A percentile compares a stretch with the other conserved stretches of the same genome.
Conservation (phyloP, 2,329 filamentous ascomycete species). For the Aquanectria penicillioides region DNA sequence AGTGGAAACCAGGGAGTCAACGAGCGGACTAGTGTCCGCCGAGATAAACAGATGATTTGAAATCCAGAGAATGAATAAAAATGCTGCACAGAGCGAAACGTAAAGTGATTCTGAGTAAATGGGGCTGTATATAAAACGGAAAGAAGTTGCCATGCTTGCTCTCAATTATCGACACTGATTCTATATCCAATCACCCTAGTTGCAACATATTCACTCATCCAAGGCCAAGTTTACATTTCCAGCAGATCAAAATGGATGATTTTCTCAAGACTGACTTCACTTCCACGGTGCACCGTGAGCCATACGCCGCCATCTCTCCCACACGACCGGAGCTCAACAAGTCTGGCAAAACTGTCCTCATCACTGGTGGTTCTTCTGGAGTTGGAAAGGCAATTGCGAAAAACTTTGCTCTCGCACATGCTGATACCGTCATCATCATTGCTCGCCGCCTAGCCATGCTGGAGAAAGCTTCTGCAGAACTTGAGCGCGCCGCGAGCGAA, state of each 20-base stretch:
- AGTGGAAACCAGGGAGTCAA: no score
- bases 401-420: not conserved
- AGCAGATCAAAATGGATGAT: not conserved
- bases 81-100: no score
- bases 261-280: not conserved
- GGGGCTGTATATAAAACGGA: no score
- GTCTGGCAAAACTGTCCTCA: not conserved
- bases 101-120: no score
- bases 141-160: no score
- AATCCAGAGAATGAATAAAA: no score
- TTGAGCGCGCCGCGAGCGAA: not conserved
- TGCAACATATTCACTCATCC: no score
- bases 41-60: no score
- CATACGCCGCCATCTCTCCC: constrained; percentile 7
- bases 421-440: not conserved
- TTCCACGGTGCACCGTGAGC: not conserved
- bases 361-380: not conserved
- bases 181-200: no score
- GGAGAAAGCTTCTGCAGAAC: not conserved
- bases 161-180: no score
- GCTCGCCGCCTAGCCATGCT: not conserved
- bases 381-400: not conserved
- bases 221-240: no score
- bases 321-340: constrained; percentile 2
- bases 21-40: no score